Base-by-base conservation (phyloP, 208 protist genomes). In the Tritrichomonas foetus region DNA sequence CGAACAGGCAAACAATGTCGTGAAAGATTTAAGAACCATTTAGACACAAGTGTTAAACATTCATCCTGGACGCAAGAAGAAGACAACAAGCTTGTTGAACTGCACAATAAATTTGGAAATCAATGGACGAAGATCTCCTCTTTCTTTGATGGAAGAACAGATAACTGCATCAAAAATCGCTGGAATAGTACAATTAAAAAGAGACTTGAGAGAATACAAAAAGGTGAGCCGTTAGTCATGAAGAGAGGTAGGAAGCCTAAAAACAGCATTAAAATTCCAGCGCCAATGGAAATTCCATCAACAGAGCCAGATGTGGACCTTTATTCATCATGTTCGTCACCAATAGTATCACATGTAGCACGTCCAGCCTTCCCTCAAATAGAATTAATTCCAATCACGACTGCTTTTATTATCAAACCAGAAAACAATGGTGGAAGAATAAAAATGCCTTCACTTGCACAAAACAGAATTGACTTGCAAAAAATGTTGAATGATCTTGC, bases 1-100 rank as follows among this genome's bases (percentile, higher is more conserved):
- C 41, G 94, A 55, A 96, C 78, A n/a, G 95, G 95, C 39, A 96
- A 96, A 61, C 95, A 96, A 84, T 96, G 95, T 95, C 55, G 95
- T 30, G 95, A 96, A 82, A n/a, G 95, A 33, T 89, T 57, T 36
- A 89, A 89, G 47, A 96, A 96, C 75, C 95, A 96, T 50, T 94
- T 96, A 50, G 95, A 96, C 78, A 93, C 95, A 22, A 94, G 39
- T 64, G 95, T 96, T 61, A 75, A 41, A 39, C 61, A 93, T n/a
- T 93, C 93, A 80, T 82, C 94, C n/a, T 96, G 95, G 95, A 94
- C 95, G 36, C 53, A 80, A 39, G 95, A 95, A 61, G 95, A 96
- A 92, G 95, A 96, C 30, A n/a, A 94, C 22, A 93, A 39, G 30
- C 78, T 89, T 27, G 41, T 89, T 20, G 78, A 89, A 89, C 27